Conservation (phyloP, 2,329 filamentous ascomycete species). For the Trichoderma sp. region DNA sequence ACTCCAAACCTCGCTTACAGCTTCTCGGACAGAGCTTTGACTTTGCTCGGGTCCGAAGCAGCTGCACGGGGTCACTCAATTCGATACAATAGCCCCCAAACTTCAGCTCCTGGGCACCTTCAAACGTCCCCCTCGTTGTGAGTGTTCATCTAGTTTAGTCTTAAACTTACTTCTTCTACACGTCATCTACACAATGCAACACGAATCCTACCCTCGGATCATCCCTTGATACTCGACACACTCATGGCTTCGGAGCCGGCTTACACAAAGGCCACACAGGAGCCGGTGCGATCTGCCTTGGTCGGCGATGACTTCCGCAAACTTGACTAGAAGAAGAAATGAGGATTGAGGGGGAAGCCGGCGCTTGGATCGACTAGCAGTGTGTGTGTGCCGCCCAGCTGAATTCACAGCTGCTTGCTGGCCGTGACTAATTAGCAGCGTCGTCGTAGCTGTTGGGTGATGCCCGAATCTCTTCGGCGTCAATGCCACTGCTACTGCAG, state of each 20-base stretch:
- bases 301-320: not conserved
- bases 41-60: not conserved
- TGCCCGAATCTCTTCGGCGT: not conserved
- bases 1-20: not conserved
- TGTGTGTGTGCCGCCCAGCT: not conserved
- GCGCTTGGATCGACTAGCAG: not conserved
- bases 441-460: not conserved
- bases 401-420: not conserved
- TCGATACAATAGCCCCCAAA: not conserved
- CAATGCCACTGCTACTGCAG: not conserved
- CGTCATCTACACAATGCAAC: not conserved
- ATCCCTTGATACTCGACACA: not conserved
- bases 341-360: not conserved
- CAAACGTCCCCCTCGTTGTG: not conserved
- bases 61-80: not conserved
- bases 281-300: not conserved
- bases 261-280: not conserved
- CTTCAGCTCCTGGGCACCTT: not conserved
- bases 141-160: not conserved
- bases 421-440: not conserved
- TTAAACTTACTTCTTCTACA: not conserved
- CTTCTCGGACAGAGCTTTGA: not conserved
- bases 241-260: not conserved
- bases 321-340: not conserved
- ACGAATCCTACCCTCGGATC: not conserved